Percentiles rank a stretch among this genome's conserved stretches.
These are phyloP conservation scores for Plasmopara viticola DNA, from an alignment of 352 stramenopile species.

Conservation along the genomic window DNA sequence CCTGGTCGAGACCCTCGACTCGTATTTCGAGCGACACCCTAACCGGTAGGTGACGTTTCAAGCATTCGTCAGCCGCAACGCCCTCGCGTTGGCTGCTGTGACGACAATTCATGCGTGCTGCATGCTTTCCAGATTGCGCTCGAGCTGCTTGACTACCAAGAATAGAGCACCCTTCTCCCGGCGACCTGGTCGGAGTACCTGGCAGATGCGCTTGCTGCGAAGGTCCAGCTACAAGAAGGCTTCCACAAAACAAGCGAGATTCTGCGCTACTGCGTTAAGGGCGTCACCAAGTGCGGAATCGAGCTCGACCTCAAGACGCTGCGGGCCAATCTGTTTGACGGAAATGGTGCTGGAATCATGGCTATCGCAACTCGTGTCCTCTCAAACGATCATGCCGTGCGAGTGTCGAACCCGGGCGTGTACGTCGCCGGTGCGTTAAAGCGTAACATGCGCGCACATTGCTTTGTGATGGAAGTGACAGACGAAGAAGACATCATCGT, in stretches of 20 bases:
- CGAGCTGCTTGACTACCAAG: neutral
- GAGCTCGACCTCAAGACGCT: neutral
- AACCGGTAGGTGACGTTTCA: neutral
- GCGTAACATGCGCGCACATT: neutral
- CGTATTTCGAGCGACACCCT: neutral
- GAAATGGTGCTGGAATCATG: neutral
- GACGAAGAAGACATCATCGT: neutral
- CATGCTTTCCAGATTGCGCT: slow-evolving; percentile 1
- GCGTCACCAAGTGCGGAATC: neutral
- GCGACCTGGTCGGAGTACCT: slow-evolving; percentile 1
- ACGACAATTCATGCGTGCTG: neutral
- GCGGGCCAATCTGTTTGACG: slow-evolving; percentile 1
- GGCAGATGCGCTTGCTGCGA: neutral
- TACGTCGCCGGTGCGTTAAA: neutral
- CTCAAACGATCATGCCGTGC: neutral
- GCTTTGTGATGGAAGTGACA: neutral
- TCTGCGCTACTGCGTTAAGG: neutral
- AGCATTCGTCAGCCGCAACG: slow-evolving; percentile 1
- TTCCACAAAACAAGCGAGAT: slow-evolving; percentile 2
- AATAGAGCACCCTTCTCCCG: neutral
- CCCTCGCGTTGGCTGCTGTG: neutral
- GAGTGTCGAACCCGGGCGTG: neutral
- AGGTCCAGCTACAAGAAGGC: slow-evolving; percentile 1
- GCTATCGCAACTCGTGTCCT: neutral
- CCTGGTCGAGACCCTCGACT: neutral